Evolutionary conservation across 805 yeast species (phyloP), one percentile per base, ranked within the genome.

Genomic region (Candida succiphila): DNA sequence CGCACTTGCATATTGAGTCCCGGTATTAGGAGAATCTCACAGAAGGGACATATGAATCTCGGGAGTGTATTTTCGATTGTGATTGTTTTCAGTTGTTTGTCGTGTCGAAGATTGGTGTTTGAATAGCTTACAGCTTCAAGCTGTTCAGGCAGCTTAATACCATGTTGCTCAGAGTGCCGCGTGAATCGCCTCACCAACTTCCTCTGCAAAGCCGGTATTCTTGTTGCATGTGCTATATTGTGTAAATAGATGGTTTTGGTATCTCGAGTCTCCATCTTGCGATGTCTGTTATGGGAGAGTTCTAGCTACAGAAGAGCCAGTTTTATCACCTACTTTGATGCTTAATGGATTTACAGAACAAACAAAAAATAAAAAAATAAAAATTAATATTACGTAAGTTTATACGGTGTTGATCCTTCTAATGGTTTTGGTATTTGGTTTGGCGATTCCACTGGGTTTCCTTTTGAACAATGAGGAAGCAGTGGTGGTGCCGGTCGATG

Each of bases 1-100:
- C 51, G 34, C 13, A 48, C 39, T 17, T 24, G 13, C 8, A 45
- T 21, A 17, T 40, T 46, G 9, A 40, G 25, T 2, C 51, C 51
- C 5, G 54, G 45, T 12, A 49, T 31, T 7, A 46, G 31, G 4
- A 48, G 12, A 4, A 27, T 34, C 15, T 39, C 26, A 36, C 54
- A 49, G 13, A 34, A 31, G 13, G 20, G 19, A 33, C 51, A 47
- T 14, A 27, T 20, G 17, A n/a, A 16, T 22, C 24, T 29, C 23
- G 23, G 23, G 7, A 7, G 7, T 21, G 23, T 7, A 21, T 18
- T 24, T 32, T 36, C 17, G 2, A 38, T 25, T n/a, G 46, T 24
- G 12, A 43, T 37, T 17, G n/a, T n/a, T n/a, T n/a, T n/a, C n/a
- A n/a, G n/a, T 26, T 8, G 23, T 17, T 14, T 41, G 13, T 14